Percentiles rank a stretch among this genome's conserved stretches.
These are phyloP conservation scores for Debaryomyces udenii DNA, from an alignment of 1,139 yeast species.

Conservation along the genomic window DNA sequence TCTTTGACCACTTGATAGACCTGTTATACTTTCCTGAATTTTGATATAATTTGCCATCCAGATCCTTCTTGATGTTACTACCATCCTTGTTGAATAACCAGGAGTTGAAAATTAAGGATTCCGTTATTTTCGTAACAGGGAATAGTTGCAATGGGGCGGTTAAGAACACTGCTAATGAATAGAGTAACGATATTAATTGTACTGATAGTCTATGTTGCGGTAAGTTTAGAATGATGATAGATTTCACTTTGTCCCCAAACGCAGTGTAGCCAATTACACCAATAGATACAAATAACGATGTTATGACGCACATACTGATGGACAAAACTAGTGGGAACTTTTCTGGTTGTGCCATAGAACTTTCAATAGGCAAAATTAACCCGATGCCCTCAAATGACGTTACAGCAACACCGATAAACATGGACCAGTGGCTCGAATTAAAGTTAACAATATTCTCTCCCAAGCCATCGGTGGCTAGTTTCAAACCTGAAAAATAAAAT, in stretches of 20 bases:
- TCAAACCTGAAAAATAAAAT: slow-evolving; percentile 55
- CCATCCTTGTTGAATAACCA: slow-evolving; percentile 17
- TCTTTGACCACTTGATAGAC: slow-evolving; percentile 48
- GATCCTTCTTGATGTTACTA: slow-evolving; percentile 15
- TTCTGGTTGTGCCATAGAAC: slow-evolving; percentile 74
- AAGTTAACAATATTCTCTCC: slow-evolving; percentile 53
- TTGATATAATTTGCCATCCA: slow-evolving; percentile 33
- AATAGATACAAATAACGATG: slow-evolving; percentile 59
- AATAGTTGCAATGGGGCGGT: slow-evolving; percentile 77
- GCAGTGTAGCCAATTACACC: slow-evolving; percentile 72
- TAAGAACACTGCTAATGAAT: slow-evolving; percentile 71
- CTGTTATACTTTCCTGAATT: slow-evolving; percentile 41
- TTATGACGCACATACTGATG: slow-evolving; percentile 61
- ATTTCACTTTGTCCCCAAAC: slow-evolving; percentile 66
- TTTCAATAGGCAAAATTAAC: slow-evolving; percentile 72
- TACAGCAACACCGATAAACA: slow-evolving; percentile 79
- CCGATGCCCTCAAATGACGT: slow-evolving; percentile 86
- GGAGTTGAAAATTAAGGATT: slow-evolving; percentile 57
- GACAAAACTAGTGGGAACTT: slow-evolving; percentile 67
- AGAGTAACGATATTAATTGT: slow-evolving; percentile 64
- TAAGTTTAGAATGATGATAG: slow-evolving; percentile 69
- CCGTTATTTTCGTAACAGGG: slow-evolving; percentile 76
- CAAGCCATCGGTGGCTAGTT: slow-evolving; percentile 48
- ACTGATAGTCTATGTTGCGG: slow-evolving; percentile 69
- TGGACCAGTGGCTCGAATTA: slow-evolving; percentile 66